These are phyloP conservation scores for Ustulina deusta DNA, from an alignment of 2,329 filamentous ascomycete species.

Conservation along the genomic window DNA sequence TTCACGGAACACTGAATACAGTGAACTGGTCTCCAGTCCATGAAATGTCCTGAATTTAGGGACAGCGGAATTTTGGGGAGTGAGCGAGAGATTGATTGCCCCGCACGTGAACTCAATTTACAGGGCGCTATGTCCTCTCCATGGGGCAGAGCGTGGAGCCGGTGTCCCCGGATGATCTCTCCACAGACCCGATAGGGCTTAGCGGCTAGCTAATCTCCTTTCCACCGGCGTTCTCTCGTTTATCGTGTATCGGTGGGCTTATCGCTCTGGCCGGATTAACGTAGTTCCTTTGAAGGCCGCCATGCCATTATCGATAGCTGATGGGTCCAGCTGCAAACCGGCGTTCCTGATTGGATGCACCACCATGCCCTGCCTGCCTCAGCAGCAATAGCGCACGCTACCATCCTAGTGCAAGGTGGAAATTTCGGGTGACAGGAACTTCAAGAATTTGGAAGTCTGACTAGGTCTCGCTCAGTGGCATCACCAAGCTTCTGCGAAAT, in stretches of 20 bases:
- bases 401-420: conserved; percentile 29
- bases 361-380: conserved; percentile 9
- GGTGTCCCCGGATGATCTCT: neutral
- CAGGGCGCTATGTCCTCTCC: conserved; percentile 2
- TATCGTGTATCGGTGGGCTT: neutral
- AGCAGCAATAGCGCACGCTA: conserved; percentile 29
- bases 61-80: neutral
- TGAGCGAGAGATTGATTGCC: neutral
- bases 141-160: neutral
- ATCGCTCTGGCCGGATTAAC: conserved; percentile 23
- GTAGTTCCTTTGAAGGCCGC: conserved; percentile 9
- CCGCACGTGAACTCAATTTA: neutral
- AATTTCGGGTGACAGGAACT: conserved; percentile 38
- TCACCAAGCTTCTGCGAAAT: conserved; percentile 32
- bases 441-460: conserved; percentile 35
- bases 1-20: neutral
- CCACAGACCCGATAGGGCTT: conserved; percentile 21
- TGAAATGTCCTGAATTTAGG: too few species aligned
- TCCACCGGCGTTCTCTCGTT: conserved; percentile 8
- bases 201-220: conserved; percentile 5
- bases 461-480: conserved; percentile 23
- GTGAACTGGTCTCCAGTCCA: neutral
- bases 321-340: conserved; percentile 27
- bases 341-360: conserved; percentile 33
- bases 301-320: conserved; percentile 22